These are phyloP conservation scores for Cyclocybe aegerita DNA, from an alignment of 768 basidiomycete genomes.

Conservation along the genomic window DNA sequence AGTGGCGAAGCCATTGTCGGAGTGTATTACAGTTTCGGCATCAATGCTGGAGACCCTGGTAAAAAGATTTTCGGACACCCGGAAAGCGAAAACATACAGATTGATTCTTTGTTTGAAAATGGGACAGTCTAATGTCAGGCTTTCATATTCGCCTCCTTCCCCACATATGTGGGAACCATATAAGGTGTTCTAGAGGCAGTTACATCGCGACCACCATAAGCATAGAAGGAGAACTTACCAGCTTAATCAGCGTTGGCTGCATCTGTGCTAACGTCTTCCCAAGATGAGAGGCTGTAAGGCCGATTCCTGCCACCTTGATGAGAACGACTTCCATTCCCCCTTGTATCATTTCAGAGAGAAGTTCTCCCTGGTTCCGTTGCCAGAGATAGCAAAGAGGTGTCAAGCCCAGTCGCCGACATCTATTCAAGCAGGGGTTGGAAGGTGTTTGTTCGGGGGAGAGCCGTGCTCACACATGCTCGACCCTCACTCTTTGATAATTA, in stretches of 20 bases:
- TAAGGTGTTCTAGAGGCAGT: constrained; percentile 53
- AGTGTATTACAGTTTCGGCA: constrained; percentile 72
- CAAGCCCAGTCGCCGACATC: constrained; percentile 78
- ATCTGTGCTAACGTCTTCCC: constrained; percentile 75
- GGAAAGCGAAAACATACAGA: constrained; percentile 47
- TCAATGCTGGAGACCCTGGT: constrained; percentile 42
- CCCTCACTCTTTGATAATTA: constrained; percentile 94
- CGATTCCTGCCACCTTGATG: constrained; percentile 96
- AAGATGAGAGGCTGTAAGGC: constrained; percentile 74
- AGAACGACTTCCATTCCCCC: constrained; percentile 78
- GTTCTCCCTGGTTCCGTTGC: constrained; percentile 87
- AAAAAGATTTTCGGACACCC: background rate
- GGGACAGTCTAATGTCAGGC: constrained; percentile 86
- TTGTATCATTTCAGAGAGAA: constrained; percentile 84
- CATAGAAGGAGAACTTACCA: constrained; percentile 46
- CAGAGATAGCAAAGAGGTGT: constrained; percentile 88
- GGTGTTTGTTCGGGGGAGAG: background rate
- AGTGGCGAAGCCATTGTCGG: constrained; percentile 80
- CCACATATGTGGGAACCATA: constrained; percentile 96
- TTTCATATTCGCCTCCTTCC: constrained; percentile 98
- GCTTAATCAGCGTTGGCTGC: constrained; percentile 65
- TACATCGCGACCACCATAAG: background rate
- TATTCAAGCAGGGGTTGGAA: constrained; percentile 24
- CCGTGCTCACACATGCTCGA: constrained; percentile 88
- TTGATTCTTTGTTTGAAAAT: constrained; percentile 78